These are phyloP conservation scores for Furculomyces boomerangus DNA, from an alignment of 371 early-diverging fungal species.

Conservation along the genomic window DNA sequence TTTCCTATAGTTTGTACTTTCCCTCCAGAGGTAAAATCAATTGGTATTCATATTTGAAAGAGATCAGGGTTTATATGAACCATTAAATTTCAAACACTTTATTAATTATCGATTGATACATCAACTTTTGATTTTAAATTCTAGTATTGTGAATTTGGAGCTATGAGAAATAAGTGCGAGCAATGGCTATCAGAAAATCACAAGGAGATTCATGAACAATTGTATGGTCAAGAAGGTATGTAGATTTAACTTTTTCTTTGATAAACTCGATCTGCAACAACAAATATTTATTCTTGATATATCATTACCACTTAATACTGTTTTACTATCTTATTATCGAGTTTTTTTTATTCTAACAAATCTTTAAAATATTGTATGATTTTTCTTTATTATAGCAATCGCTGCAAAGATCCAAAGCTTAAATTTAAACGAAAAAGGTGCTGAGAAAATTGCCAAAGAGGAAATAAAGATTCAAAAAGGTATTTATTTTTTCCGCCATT, in stretches of 20 bases:
- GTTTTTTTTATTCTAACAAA: background rate
- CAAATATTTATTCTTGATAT: too few relatives aligned
- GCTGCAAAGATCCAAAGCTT: conserved; percentile 9
- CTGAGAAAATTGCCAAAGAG: conserved; percentile 22
- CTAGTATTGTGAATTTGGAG: conserved; percentile 79
- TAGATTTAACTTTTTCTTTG: background rate
- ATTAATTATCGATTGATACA: background rate
- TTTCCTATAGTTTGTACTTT: conserved; percentile 3
- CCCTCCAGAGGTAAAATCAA: conserved; percentile 3
- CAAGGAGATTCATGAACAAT: conserved; percentile 28
- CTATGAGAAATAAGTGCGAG: conserved; percentile 59
- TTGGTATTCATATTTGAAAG: background rate
- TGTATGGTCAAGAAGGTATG: conserved; percentile 27
- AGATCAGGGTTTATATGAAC: background rate
- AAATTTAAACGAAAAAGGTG: conserved; percentile 7
- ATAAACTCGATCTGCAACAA: too few relatives aligned
- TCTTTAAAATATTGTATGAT: background rate
- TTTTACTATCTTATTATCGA: too few relatives aligned
- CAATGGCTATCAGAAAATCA: conserved; percentile 49
- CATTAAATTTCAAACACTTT: background rate
- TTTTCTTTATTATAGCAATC: conserved; percentile 5
- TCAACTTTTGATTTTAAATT: background rate
- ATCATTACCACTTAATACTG: too few relatives aligned
- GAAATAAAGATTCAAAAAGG: conserved; percentile 20
- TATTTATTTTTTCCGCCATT: conserved; percentile 10